These are phyloP conservation scores for Lagenidium giganteum DNA, from an alignment of 352 stramenopile genomes.

Conservation along the genomic window DNA sequence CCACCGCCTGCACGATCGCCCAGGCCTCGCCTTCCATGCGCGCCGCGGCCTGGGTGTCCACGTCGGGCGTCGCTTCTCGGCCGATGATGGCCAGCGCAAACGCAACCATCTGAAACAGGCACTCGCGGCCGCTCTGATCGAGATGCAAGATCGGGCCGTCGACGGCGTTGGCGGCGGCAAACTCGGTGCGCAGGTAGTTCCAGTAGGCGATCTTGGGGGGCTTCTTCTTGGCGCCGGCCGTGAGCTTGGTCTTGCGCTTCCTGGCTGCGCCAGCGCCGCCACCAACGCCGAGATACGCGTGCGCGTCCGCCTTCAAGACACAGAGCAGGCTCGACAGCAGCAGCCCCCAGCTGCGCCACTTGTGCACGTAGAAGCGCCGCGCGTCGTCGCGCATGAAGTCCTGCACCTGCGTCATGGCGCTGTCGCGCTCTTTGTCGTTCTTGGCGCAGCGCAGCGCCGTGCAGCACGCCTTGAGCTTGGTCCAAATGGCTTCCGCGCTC, in stretches of 20 bases:
- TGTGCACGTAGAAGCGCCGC: constrained; percentile 50
- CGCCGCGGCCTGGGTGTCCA: constrained; percentile 18
- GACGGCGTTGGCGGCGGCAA: constrained; percentile 43
- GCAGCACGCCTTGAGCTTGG: constrained; percentile 34
- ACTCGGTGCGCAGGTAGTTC: constrained; percentile 53
- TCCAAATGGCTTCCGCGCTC: constrained; percentile 36
- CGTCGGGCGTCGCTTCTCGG: constrained; percentile 17
- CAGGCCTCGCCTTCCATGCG: constrained; percentile 66
- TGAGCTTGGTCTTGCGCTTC: constrained; percentile 27
- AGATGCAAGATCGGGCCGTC: constrained; percentile 60
- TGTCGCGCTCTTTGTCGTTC: constrained; percentile 24
- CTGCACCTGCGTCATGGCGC: constrained; percentile 32
- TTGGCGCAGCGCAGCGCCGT: constrained; percentile 38
- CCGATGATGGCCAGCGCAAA: constrained; percentile 52
- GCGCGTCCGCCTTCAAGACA: constrained; percentile 41
- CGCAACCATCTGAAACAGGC: constrained; percentile 42
- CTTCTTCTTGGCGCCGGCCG: constrained; percentile 17
- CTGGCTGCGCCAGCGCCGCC: not conserved
- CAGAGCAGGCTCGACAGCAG: constrained; percentile 44
- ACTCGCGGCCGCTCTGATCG: constrained; percentile 66
- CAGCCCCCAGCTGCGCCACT: constrained; percentile 67
- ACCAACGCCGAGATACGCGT: constrained; percentile 26
- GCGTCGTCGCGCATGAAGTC: constrained; percentile 44
- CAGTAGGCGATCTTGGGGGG: constrained; percentile 42
- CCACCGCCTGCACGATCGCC: constrained; percentile 48